These are phyloP conservation scores for Cutaneotrichosporon sp. DNA, from an alignment of 1,284 basidiomycete species.

Conservation along the genomic window DNA sequence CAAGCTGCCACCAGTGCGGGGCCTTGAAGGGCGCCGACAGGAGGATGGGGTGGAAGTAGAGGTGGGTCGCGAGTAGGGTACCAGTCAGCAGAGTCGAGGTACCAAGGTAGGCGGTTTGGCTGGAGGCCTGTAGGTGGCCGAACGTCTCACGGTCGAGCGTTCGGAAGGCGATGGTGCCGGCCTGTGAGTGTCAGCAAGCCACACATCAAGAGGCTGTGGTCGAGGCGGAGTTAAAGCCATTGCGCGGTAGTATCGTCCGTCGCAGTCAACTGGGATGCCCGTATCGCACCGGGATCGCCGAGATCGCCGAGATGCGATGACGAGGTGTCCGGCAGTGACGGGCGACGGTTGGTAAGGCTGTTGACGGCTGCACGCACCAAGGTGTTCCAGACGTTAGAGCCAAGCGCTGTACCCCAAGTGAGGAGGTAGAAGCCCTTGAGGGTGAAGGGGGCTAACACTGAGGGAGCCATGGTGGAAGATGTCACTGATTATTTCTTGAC, in stretches of 20 bases:
- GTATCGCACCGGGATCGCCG: too few species aligned
- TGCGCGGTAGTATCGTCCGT: too few species aligned
- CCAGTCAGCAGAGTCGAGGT: slow-evolving; percentile 58
- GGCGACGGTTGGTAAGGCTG: neutral
- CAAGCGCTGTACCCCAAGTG: slow-evolving; percentile 47
- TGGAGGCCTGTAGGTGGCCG: slow-evolving; percentile 64
- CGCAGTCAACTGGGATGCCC: too few species aligned
- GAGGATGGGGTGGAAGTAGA: slow-evolving; percentile 61
- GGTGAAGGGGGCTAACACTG: slow-evolving; percentile 44
- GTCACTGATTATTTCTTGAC: too few species aligned
- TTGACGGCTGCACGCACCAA: slow-evolving; percentile 36
- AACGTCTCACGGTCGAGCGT: slow-evolving; percentile 61
- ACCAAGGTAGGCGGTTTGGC: slow-evolving; percentile 70
- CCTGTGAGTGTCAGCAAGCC: slow-evolving; percentile 18
- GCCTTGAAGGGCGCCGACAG: slow-evolving; percentile 48
- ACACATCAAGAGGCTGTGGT: neutral
- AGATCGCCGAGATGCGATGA: too few species aligned
- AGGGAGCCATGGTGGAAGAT: slow-evolving; percentile 28
- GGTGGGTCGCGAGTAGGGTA: slow-evolving; percentile 60
- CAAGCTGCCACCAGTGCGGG: slow-evolving; percentile 50
- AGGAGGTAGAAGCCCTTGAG: slow-evolving; percentile 48
- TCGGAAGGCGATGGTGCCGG: slow-evolving; percentile 28
- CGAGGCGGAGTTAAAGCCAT: neutral
- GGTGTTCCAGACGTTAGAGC: slow-evolving; percentile 44
- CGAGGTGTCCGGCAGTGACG: neutral